Conservation (phyloP, 1,284 basidiomycete species). For the Rhizoctonia solani region DNA sequence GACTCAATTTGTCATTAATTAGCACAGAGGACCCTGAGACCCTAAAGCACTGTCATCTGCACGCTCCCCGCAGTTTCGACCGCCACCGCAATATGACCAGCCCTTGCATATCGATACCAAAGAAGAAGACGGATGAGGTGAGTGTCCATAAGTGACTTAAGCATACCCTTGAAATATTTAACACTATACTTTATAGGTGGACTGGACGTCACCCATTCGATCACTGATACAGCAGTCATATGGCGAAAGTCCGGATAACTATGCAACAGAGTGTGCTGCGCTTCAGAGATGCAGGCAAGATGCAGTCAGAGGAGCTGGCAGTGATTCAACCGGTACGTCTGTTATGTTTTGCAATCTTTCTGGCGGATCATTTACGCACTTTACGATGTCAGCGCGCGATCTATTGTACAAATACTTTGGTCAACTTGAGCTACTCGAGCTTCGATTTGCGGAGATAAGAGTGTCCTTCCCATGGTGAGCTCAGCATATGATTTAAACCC, state of each 20-base stretch:
- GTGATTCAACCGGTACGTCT: slow-evolving; percentile 80
- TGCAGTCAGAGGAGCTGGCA: slow-evolving; percentile 92
- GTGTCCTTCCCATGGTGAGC: slow-evolving; percentile 87
- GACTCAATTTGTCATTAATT: background rate
- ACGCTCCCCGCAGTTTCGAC: background rate
- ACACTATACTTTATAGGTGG: slow-evolving; percentile 58
- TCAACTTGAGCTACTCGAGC: slow-evolving; percentile 94
- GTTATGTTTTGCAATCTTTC: background rate
- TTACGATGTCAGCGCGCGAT: slow-evolving; percentile 69
- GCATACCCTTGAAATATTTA: slow-evolving; percentile 16
- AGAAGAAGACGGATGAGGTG: slow-evolving; percentile 74
- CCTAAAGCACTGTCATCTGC: background rate
- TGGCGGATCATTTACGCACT: background rate
- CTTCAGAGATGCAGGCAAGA: slow-evolving; percentile 93
- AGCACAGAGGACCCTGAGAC: background rate
- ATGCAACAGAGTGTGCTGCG: slow-evolving; percentile 78
- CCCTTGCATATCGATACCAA: slow-evolving; percentile 65
- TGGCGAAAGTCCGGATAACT: slow-evolving; percentile 89
- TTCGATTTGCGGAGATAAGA: slow-evolving; percentile 94
- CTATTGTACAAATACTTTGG: slow-evolving; percentile 99
- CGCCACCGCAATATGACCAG: slow-evolving; percentile 19
- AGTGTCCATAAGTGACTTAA: background rate
- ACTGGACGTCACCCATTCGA: slow-evolving; percentile 89
- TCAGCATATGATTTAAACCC: background rate
- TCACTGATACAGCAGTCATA: slow-evolving; percentile 89